phyloP scores from a whole-genome alignment of 257 asterid genomes.

The Petunia axillaris region DNA sequence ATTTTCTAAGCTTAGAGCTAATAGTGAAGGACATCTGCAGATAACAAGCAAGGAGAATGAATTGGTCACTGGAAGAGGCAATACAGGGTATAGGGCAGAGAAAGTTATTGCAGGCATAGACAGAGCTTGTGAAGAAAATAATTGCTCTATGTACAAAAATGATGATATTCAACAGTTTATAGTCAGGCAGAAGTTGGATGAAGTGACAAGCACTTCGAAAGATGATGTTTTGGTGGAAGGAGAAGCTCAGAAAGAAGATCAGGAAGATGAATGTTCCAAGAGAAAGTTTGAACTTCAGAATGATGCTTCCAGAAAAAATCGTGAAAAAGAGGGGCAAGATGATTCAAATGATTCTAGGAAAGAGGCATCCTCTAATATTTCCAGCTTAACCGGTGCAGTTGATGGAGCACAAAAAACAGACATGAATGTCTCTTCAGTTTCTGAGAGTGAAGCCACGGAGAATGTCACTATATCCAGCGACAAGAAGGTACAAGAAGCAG shows the following conservation, averaged over 20 bases:
- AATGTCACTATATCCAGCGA: background rate
- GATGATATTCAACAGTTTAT: background rate
- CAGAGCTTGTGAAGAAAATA: background rate
- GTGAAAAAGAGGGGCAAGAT: background rate
- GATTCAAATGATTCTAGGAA: conserved; percentile 7
- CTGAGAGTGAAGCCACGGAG: background rate
- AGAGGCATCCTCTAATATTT: background rate
- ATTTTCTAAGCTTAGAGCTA: conserved; percentile 31
- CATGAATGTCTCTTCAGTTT: background rate
- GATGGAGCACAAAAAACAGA: background rate
- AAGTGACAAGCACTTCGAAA: background rate
- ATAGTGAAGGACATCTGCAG: background rate
- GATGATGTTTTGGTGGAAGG: conserved; percentile 9
- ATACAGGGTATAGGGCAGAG: background rate
- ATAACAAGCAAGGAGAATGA: background rate
- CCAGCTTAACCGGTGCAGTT: background rate
- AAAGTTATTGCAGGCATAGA: conserved; percentile 19
- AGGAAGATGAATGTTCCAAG: background rate
- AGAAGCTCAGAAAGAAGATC: conserved; percentile 11
- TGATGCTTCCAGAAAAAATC: too few relatives aligned
- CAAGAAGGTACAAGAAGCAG: background rate
- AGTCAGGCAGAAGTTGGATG: background rate
- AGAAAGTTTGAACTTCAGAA: too few relatives aligned
- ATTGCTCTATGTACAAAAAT: background rate
- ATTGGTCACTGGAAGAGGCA: background rate